Percentiles rank a stretch among this genome's conserved stretches.
Evolutionary conservation across 1,139 yeast species (phyloP).

Genomic region (Debaryomyces udenii): DNA sequence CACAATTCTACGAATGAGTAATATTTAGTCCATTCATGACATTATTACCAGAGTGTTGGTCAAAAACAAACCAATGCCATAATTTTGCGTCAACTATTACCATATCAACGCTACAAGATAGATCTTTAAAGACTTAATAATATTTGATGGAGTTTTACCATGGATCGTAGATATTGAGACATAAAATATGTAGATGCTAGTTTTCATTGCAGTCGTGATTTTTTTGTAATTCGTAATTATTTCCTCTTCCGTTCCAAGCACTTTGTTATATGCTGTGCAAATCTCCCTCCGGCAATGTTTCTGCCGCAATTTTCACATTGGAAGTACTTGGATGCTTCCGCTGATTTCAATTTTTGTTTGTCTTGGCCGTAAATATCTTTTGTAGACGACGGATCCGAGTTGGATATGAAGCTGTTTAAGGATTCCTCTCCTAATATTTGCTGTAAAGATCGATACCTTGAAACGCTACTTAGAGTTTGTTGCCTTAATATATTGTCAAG

Average conservation of each 20-base stretch:
- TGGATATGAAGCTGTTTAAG: conserved; percentile 10
- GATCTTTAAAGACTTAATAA: too few relatives aligned
- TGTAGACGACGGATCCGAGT: conserved; percentile 14
- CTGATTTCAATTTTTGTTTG: conserved; percentile 39
- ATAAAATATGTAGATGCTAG: too few relatives aligned
- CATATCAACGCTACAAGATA: too few relatives aligned
- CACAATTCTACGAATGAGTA: too few relatives aligned
- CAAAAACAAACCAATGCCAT: too few relatives aligned
- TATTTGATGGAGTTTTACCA: too few relatives aligned
- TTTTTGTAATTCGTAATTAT: conserved; percentile 9
- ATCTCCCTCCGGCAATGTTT: conserved; percentile 86
- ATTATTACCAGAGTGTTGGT: too few relatives aligned
- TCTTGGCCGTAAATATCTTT: conserved; percentile 49
- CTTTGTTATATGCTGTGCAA: conserved; percentile 90
- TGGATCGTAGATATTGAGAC: too few relatives aligned
- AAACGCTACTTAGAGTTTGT: conserved; percentile 33
- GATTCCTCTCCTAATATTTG: conserved; percentile 21
- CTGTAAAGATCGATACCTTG: conserved; percentile 28
- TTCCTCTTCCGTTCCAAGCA: conserved; percentile 58
- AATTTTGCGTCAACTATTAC: too few relatives aligned
- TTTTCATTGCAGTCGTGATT: too few relatives aligned
- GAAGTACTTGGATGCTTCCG: conserved; percentile 58
- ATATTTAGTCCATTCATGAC: too few relatives aligned
- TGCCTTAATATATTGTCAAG: conserved; percentile 38
- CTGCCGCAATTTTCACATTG: conserved; percentile 81